These are phyloP conservation scores for Trematosphaeria pertusa DNA, from an alignment of 2,329 filamentous ascomycete species.

Conservation along the genomic window DNA sequence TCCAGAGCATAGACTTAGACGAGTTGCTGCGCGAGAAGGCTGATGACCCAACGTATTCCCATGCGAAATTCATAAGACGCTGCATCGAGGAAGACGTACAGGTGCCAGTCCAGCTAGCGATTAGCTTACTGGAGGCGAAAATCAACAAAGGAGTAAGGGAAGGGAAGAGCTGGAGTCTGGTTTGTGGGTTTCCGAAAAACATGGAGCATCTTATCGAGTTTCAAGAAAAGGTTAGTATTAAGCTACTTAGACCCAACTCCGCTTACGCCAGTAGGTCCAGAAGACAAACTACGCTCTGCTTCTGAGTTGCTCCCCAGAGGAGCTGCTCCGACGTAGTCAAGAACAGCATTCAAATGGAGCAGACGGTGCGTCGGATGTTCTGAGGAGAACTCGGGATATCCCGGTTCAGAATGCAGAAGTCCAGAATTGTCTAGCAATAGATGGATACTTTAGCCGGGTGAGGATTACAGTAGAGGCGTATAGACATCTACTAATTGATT, in stretches of 20 bases:
- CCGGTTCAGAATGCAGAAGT: background rate
- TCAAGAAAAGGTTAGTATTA: background rate
- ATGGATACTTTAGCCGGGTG: background rate
- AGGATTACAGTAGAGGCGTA: background rate
- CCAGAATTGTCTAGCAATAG: background rate
- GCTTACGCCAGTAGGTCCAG: slow-evolving; percentile 1
- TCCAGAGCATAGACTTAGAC: background rate
- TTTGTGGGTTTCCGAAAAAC: background rate
- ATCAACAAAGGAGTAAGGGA: background rate
- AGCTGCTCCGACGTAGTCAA: background rate
- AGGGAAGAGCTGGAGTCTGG: background rate
- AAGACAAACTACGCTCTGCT: slow-evolving; percentile 4
- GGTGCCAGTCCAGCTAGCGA: background rate
- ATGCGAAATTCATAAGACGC: background rate
- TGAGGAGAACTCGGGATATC: background rate
- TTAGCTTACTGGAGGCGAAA: background rate
- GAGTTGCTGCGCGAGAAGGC: background rate
- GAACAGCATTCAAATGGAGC: background rate
- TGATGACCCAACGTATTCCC: background rate
- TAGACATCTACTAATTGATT: background rate
- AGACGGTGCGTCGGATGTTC: background rate
- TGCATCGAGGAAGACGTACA: background rate
- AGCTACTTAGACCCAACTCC: background rate
- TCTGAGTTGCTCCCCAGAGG: background rate
- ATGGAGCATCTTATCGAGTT: slow-evolving; percentile 1